Evolutionary conservation across 805 yeast species (phyloP), one percentile per base, ranked within the genome.

Genomic region (Candida koratica): DNA sequence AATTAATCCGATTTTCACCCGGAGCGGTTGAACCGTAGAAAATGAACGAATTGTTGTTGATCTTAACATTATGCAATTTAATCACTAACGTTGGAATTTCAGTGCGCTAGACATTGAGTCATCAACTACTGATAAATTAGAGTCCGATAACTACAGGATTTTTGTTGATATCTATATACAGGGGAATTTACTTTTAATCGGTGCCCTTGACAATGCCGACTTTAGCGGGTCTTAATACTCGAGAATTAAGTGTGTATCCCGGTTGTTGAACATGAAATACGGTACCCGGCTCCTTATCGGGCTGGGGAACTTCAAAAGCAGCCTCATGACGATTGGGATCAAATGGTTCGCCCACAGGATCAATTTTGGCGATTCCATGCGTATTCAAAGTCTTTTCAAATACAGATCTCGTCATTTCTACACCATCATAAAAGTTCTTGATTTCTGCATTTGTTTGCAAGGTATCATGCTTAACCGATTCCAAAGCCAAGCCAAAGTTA

Each of bases 321-420:
- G 96, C 97, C 65, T 88, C 97, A 60, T 88, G 97, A 51, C 70
- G 71, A 64, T 89, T 86, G 44, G 97, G 96, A 60, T 88, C 95
- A 51, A 89, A 88, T 47, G 66, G 70, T 62, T 87, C 86, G 45
- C 90, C 95, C 24, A 84, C 40, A 34, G 97, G 96, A 53, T 86
- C 81, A 43, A 86, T 71, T 66, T 85, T 86, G 46, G 63, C 71
- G 45, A 88, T 69, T 26, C 97, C 97, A 61, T 88, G 90, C 54
- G 70, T 81, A 40, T 62, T 64, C 52, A 88, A 73, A 23, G 96
- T 88, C 71, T 81, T 84, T 58, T 84, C 93, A 50, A 88, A 84
- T 24, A 89, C 79, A 48, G 76, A 77, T 67, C 83, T 81, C 37
- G 95, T 88, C 96, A 88, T 85, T 52, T 78, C 76, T 41, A 88